Evolutionary conservation across 768 basidiomycete genomes (phyloP), one percentile per base, ranked within the genome.

Genomic region (Podaxis sp.): DNA sequence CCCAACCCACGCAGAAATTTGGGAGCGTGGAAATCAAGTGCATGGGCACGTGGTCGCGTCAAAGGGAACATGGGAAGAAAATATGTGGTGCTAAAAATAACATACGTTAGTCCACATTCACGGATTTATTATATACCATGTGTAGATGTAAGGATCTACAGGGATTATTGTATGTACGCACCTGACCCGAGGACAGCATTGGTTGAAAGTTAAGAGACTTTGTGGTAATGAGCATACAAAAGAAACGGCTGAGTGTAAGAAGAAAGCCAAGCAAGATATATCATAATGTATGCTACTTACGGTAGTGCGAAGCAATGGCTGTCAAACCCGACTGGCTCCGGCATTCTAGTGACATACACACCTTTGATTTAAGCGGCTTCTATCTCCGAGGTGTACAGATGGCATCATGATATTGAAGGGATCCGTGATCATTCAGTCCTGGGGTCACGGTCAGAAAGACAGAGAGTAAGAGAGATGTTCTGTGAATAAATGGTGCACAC

Each of bases 41-140:
- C 46, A 26, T 24, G 38, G 20, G 20, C 58, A 60, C 58, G 58
- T 60, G 58, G 24, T 37, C 58, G 48, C 33, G 58, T 60, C 38
- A 22, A 50, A 60, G 50, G 4, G 7, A 40, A 53, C 60, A 28
- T 62, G 60, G 60, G 60, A 62, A 51, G 40, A 33, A 33, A n/a
- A 11, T 5, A 12, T 40, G 17, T 0, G 12, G 2, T 38, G n/a
- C 22, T 44, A 57, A 26, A 38, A 20, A 44, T 28, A 24, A 10
- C 36, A 38, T 1, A 40, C 22, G 24, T 56, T 38, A 3, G n/a
- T 26, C 38, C 36, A 40, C 8, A 50, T 24, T 12, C 20, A 24
- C 24, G 12, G 49, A 6, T 7, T 46, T 46, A 46, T n/a, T 20
- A 20, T 8, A 17, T 46, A 33, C 33, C 33, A 33, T 33, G 2